These are phyloP conservation scores for Colletotrichum sp. DNA, from an alignment of 2,329 filamentous ascomycete species.

Conservation along the genomic window DNA sequence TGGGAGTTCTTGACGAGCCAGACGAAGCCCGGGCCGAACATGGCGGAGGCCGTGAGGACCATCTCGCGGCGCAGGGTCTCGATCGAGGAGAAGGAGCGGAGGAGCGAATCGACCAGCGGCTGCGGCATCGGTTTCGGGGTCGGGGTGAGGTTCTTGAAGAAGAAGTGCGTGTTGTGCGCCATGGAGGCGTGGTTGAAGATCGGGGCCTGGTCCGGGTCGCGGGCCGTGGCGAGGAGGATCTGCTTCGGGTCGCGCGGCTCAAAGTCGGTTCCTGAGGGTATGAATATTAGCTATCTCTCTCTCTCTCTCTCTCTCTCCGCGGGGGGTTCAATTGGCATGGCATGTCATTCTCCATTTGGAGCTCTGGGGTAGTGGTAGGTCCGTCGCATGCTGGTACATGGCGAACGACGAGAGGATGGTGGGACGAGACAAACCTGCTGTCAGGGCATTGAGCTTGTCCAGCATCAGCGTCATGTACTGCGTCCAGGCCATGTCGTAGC, in stretches of 20 bases:
- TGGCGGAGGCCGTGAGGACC: constrained; percentile 78
- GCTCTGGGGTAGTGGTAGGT: background rate
- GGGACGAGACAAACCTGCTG: constrained; percentile 62
- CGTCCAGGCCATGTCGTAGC: constrained; percentile 79
- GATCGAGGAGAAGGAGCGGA: constrained; percentile 77
- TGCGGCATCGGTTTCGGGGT: constrained; percentile 57
- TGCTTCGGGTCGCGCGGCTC: constrained; percentile 66
- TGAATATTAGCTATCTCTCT: background rate
- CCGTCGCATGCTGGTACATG: background rate
- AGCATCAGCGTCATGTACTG: constrained; percentile 79
- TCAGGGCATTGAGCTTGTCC: constrained; percentile 76
- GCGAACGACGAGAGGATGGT: background rate
- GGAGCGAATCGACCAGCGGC: constrained; percentile 62
- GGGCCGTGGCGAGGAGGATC: constrained; percentile 76
- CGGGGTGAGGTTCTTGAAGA: constrained; percentile 65
- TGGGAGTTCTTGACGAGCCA: constrained; percentile 76
- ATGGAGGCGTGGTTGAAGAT: constrained; percentile 97
- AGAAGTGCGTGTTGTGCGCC: constrained; percentile 90
- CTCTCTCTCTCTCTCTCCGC: background rate
- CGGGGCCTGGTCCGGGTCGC: constrained; percentile 76
- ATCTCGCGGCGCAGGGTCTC: constrained; percentile 83
- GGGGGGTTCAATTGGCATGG: background rate
- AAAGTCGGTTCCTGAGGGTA: constrained; percentile 62
- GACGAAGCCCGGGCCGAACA: constrained; percentile 97
- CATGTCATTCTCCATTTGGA: background rate